Evolutionary conservation across 176 grass and related monocot genomes (phyloP), one percentile per base, ranked within the genome.

Genomic region (Raddia distichophylla): DNA sequence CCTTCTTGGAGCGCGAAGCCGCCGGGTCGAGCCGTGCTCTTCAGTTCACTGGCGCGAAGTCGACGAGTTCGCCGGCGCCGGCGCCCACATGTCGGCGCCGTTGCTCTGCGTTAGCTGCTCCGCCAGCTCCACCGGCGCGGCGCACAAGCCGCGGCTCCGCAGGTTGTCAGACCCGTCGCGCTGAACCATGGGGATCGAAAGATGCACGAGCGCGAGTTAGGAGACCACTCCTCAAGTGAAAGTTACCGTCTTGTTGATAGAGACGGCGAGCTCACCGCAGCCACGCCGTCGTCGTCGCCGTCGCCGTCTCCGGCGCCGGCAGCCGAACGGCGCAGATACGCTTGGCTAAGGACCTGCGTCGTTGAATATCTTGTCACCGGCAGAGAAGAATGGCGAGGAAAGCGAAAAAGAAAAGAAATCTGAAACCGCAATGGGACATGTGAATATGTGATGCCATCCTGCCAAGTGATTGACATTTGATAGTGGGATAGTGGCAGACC

Each of bases 31-130:
- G 60, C 32, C 33, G 33, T 15, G 61, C 35, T 67, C 35, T 67
- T 67, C 64, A 67, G 16, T 15, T 67, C 64, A 67, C 37, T 15
- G 69, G 19, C 67, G 73, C 57, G 4, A 40, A 3, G 51, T 85
- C 33, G 16, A 79, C 14, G 81, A 91, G 22, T 82, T 82, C 45
- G 72, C 80, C 55, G 90, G 86, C 47, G 58, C 10, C 58, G 58
- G 58, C 10, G 90, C 86, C 90, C 90, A 91, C 32, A 91, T 75
- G 85, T 91, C 90, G 15, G 90, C 90, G 8, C 90, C 90, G 17
- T 91, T 91, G 78, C 82, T 88, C 81, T 62, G 86, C 2, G 90
- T 85, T 44, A 88, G 54, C 13, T 17, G 34, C 52, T 77, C 48
- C 4, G 85, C 78, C 8, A 71, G 73, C 2, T 57, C 66, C 19